Evolutionary conservation across 768 basidiomycete species (phyloP).

Genomic region (Gymnopilus junonius): DNA sequence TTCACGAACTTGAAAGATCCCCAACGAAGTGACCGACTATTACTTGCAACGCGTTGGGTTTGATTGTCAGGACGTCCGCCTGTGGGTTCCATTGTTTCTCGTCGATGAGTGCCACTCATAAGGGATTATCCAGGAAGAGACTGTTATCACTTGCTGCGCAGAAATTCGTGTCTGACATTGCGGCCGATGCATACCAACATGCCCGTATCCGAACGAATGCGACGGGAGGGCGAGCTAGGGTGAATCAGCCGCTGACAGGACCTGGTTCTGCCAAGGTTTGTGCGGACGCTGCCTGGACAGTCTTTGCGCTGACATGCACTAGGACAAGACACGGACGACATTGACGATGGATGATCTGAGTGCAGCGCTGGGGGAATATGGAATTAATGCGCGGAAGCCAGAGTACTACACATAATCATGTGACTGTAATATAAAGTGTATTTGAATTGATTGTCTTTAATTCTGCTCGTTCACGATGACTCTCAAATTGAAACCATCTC

Average conservation of each 20-base stretch:
- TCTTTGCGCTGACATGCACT: not conserved
- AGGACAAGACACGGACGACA: slow-evolving; percentile 93
- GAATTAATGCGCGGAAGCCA: slow-evolving; percentile 91
- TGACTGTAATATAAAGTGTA: not conserved
- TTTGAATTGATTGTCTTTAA: not conserved
- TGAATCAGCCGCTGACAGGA: slow-evolving; percentile 59
- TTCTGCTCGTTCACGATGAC: slow-evolving; percentile 34
- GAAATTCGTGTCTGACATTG: slow-evolving; percentile 97
- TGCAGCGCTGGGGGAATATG: slow-evolving; percentile 92
- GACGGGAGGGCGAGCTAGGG: slow-evolving; percentile 68
- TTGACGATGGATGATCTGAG: slow-evolving; percentile 98
- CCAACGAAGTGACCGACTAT: slow-evolving; percentile 97
- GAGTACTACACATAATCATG: slow-evolving; percentile 82
- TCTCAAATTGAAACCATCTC: slow-evolving; percentile 49
- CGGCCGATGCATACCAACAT: slow-evolving; percentile 96
- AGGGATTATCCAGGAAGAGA: slow-evolving; percentile 73
- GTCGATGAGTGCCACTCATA: not conserved
- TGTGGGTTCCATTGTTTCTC: slow-evolving; percentile 49
- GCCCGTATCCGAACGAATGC: slow-evolving; percentile 95
- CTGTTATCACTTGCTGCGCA: slow-evolving; percentile 95
- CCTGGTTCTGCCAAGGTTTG: slow-evolving; percentile 64
- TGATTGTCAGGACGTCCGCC: slow-evolving; percentile 90
- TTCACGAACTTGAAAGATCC: slow-evolving; percentile 61
- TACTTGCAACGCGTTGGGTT: slow-evolving; percentile 96
- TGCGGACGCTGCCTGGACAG: slow-evolving; percentile 3